Base-by-base conservation (phyloP, 192 early-diverging fungal genomes). In the Rhizophagus prolifer region DNA sequence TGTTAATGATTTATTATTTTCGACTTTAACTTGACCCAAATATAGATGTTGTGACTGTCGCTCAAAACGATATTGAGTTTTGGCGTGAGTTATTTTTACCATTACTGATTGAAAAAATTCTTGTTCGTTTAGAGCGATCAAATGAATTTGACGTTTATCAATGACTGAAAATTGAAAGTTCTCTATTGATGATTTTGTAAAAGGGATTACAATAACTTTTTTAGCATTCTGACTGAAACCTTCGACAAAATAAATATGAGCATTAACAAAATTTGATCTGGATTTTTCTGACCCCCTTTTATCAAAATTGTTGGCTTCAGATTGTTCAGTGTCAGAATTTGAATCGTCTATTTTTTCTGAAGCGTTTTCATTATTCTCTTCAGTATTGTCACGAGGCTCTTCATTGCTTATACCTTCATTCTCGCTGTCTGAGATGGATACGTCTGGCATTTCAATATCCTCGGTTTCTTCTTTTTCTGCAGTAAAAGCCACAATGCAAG, bases 401-500 rank as follows among this genome's bases (percentile, higher is more conserved):
- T 58, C 70, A 10, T 36, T 68, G 36, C 1, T 44, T 25, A 46
- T 7, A 9, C 10, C 9, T 7, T 71, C 44, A 36, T 12, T 21
- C 19, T 19, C 50, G n/a, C 38, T 44, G 6, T 36, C 67, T 14
- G 21, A 36, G n/a, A 38, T n/a, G 19, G n/a, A 12, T 23, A 19
- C 34, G 3, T 46, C 69, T 1, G 26, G 12, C 44, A 30, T 63
- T 31, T 78, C 19, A 31, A 25, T 54, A 46, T 72, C 54, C 12
- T 36, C 46, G 16, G 8, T 21, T 3, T 68, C n/a, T 2, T 50
- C 6, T 46, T 41, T 5, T 16, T 58, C 69, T 60, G 34, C 41
- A 1, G 44, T 31, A 73, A 78, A 73, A 8, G 77, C 77, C n/a
- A 78, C 46, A 23, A 78, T 58, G 26, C 77, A 78, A 6, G 77